phyloP scores from a whole-genome alignment of 2,329 filamentous ascomycete genomes.

The Macroventuria anomochaeta region DNA sequence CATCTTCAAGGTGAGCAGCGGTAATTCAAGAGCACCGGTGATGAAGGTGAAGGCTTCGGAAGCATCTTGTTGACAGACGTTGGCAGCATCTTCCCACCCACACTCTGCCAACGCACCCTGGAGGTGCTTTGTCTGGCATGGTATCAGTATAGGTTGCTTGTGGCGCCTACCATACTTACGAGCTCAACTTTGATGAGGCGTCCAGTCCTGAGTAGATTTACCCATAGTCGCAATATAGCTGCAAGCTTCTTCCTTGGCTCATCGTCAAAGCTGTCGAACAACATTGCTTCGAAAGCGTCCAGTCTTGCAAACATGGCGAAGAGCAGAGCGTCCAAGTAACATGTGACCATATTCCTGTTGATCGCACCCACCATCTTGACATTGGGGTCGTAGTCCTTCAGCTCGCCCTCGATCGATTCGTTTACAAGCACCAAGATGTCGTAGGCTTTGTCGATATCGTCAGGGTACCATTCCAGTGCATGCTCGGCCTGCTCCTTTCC shows the following conservation, averaged over 20 bases:
- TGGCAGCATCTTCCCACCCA: conserved; percentile 83
- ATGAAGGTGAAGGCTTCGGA: conserved; percentile 97
- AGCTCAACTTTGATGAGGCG: conserved; percentile 85
- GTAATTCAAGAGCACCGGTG: conserved; percentile 85
- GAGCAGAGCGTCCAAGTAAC: conserved; percentile 87
- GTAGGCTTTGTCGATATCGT: conserved; percentile 75
- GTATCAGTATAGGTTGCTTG: conserved; percentile 3
- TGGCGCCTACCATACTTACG: conserved; percentile 56
- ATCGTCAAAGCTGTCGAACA: conserved; percentile 79
- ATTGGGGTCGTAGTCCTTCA: conserved; percentile 75
- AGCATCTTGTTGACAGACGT: conserved; percentile 86
- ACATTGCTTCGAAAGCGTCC: conserved; percentile 89
- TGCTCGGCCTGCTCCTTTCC: conserved; percentile 68
- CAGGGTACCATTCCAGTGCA: conserved; percentile 68
- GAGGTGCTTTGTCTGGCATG: conserved; percentile 73
- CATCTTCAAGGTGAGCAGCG: conserved; percentile 88
- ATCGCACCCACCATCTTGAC: conserved; percentile 81
- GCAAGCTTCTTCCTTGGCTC: conserved; percentile 75
- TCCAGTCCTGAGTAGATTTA: conserved; percentile 86
- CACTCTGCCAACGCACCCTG: conserved; percentile 83
- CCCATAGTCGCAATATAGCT: conserved; percentile 84
- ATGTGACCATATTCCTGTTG: conserved; percentile 87
- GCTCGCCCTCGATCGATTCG: conserved; percentile 78
- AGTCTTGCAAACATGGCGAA: conserved; percentile 96
- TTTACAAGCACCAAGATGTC: conserved; percentile 79